Conservation (phyloP, 805 yeast species). For the Blastobotrys terrestris region DNA sequence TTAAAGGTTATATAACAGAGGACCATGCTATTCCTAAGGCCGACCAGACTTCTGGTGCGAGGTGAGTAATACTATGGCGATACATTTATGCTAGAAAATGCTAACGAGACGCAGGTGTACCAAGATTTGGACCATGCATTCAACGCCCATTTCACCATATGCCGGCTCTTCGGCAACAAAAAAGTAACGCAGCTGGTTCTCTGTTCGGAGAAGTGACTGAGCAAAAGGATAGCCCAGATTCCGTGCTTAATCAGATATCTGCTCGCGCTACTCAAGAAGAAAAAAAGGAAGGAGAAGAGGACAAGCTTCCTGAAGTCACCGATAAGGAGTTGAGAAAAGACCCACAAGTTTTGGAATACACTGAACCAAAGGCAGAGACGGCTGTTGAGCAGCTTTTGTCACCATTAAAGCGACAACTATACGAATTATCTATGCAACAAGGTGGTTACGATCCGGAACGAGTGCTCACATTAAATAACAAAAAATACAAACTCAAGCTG, state of each 20-base stretch:
- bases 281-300: conserved; percentile 3
- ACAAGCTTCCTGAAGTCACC: conserved; percentile 2
- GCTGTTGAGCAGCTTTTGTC: conserved; percentile 54
- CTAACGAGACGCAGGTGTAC: neutral
- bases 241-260: conserved; percentile 13
- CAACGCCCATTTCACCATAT: neutral
- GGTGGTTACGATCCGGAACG: conserved; percentile 63
- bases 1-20: neutral
- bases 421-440: conserved; percentile 49
- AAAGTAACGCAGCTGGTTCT: conserved; percentile 4
- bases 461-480: conserved; percentile 41
- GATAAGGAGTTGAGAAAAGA: conserved; percentile 15
- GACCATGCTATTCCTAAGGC: neutral
- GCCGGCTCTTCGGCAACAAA: conserved; percentile 1
- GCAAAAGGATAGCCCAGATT: conserved; percentile 11
- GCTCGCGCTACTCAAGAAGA: conserved; percentile 1
- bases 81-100: too few species aligned
- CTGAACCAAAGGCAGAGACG: conserved; percentile 46
- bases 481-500: conserved; percentile 50
- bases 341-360: conserved; percentile 39
- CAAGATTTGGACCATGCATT: neutral
- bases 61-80: too few species aligned
- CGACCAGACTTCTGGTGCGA: neutral
- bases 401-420: conserved; percentile 65
- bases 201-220: conserved; percentile 18